Conservation (phyloP, 1,139 yeast species). For the Hansenula lynferdii region DNA sequence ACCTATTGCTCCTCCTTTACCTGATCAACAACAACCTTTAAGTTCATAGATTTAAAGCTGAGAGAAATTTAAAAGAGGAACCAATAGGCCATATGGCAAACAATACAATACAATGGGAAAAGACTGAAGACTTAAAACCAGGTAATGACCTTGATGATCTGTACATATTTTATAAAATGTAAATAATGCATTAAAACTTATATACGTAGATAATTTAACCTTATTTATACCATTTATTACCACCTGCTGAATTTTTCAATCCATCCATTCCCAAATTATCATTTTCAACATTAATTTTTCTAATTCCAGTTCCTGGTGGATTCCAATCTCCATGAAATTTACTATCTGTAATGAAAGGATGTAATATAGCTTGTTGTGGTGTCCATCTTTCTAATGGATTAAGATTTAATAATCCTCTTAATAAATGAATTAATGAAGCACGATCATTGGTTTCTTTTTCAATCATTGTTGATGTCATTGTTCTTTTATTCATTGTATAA, state of each 20-base stretch:
- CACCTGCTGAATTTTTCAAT: slow-evolving; percentile 8
- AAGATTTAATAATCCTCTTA: slow-evolving; percentile 69
- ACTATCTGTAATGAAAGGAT: slow-evolving; percentile 74
- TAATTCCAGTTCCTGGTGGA: slow-evolving; percentile 35
- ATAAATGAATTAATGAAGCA: slow-evolving; percentile 67
- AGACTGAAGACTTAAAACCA: not conserved
- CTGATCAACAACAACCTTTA: slow-evolving; percentile 46
- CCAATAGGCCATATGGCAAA: too few species aligned
- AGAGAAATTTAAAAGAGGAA: too few species aligned
- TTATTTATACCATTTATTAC: slow-evolving; percentile 12
- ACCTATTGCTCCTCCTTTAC: slow-evolving; percentile 73
- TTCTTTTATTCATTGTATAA: slow-evolving; percentile 68
- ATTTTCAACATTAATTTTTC: not conserved
- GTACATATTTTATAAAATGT: not conserved
- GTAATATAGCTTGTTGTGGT: slow-evolving; percentile 91
- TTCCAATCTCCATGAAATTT: slow-evolving; percentile 41
- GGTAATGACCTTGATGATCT: not conserved
- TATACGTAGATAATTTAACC: not conserved
- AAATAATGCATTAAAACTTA: not conserved
- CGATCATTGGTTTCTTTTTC: slow-evolving; percentile 74
- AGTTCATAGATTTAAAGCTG: too few species aligned
- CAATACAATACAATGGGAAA: not conserved
- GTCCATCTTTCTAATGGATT: slow-evolving; percentile 96
- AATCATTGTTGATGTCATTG: slow-evolving; percentile 60
- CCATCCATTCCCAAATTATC: slow-evolving; percentile 6